Conservation (phyloP, 1,284 basidiomycete species). For the Apiotrichum mycotoxinovorans region DNA sequence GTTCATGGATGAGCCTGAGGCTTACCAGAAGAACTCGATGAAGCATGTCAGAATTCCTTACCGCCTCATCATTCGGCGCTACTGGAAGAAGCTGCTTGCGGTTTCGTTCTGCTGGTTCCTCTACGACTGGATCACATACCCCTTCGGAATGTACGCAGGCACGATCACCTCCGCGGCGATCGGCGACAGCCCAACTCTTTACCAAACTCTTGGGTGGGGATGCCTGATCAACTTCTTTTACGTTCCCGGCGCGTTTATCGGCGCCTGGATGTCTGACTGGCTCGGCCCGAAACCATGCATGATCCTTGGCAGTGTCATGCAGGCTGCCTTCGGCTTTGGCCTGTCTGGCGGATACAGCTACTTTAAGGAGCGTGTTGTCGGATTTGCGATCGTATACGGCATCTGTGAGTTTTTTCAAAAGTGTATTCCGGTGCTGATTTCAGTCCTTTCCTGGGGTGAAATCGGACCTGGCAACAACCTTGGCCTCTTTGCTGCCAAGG, state of each 20-base stretch:
- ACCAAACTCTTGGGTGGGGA: constrained; percentile 43
- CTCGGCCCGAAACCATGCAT: constrained; percentile 58
- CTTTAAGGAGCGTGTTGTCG: constrained; percentile 55
- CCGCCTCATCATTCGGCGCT: constrained; percentile 70
- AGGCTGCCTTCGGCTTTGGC: constrained; percentile 77
- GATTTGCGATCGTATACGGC: constrained; percentile 84
- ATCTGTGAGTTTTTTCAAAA: constrained; percentile 52
- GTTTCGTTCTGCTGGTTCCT: constrained; percentile 60
- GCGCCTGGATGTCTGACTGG: constrained; percentile 41
- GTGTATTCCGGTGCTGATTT: neutral
- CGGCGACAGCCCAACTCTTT: constrained; percentile 30
- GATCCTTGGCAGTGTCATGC: constrained; percentile 67
- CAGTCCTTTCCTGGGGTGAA: constrained; percentile 74
- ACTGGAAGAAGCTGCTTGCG: constrained; percentile 49
- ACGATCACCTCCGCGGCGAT: constrained; percentile 50
- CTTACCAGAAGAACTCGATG: constrained; percentile 58
- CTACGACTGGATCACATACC: constrained; percentile 53
- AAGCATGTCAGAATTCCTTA: constrained; percentile 61
- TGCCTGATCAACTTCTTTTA: constrained; percentile 54
- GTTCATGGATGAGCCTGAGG: constrained; percentile 68
- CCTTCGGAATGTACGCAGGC: constrained; percentile 82
- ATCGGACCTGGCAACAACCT: constrained; percentile 72
- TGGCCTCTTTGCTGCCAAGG: constrained; percentile 75
- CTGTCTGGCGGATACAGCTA: constrained; percentile 72
- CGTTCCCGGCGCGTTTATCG: constrained; percentile 39